Evolutionary conservation across 208 protist species (phyloP), one percentile per base, ranked within the genome.

Genomic region (Jaenimonas drosophilae): DNA sequence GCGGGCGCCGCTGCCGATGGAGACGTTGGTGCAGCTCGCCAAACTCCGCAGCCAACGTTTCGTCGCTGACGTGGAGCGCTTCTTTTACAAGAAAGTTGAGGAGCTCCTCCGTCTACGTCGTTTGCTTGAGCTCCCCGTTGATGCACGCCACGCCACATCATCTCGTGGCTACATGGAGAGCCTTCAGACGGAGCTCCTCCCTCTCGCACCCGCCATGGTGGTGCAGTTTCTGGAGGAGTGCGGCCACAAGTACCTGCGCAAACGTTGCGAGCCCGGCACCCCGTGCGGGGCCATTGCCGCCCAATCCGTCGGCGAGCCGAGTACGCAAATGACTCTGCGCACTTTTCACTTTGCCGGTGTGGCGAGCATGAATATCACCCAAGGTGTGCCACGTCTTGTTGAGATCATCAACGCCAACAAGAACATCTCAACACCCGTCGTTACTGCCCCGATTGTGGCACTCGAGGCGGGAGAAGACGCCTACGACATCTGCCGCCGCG

Each of bases 321-420:
- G 85, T 27, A 99, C 99, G 29, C 98, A 99, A 62, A 99, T 99
- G 98, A 99, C 98, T 0, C 79, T 99, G 14, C 98, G 98, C 58
- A 99, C 97, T 17, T 99, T 99, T 77, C 98, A 99, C 83, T 99
- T 99, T 79, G 99, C 99, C 28, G 99, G 99, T 56, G 97, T 99
- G 16, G 97, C 98, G 26, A 97, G 90, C 48, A 99, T 99, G 98
- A 99, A 73, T 65, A 94, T 98, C 60, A 97, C 95, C 14, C 85
- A 96, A 34, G 96, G 94, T 88, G 94, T 98, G 27, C 94, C 96
- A 26, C 86, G 91, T 69, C 94, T 99, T 37, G 95, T 98, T 39
- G 98, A 99, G 65, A 97, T 99, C 51, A 99, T 99, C 66, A 99
- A 99, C 66, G 98, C 97, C 0, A 90, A 90, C 45, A 91, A 94